A percentile compares a stretch with the other conserved stretches of the same genome.
phyloP scores from a whole-genome alignment of 2,329 filamentous ascomycete species.

The Gliomastix tumulicola region DNA sequence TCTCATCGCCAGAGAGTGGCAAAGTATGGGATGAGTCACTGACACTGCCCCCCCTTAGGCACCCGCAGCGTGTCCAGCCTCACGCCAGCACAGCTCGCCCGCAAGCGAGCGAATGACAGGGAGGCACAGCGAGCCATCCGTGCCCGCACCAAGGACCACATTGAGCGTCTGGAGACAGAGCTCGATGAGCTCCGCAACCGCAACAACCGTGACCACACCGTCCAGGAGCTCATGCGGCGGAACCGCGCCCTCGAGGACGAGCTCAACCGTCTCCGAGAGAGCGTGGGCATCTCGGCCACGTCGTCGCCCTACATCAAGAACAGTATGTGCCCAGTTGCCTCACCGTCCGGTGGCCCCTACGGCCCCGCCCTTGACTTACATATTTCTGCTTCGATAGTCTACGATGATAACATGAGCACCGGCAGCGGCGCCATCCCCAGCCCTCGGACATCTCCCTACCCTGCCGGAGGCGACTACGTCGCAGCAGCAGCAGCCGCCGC shows the following conservation, averaged over 20 bases:
- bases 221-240: slow-evolving; percentile 42
- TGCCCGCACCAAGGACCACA: slow-evolving; percentile 79
- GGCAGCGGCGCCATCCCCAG: slow-evolving; percentile 31
- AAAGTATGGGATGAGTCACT: no score
- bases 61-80: slow-evolving; percentile 79
- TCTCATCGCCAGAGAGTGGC: neutral
- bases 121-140: slow-evolving; percentile 85
- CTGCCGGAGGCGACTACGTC: slow-evolving; percentile 30
- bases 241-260: slow-evolving; percentile 50
- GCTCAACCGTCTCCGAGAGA: slow-evolving; percentile 36
- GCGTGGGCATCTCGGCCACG: slow-evolving; percentile 32
- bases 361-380: slow-evolving; percentile 4
- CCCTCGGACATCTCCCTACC: slow-evolving; percentile 37
- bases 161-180: slow-evolving; percentile 68
- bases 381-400: slow-evolving; percentile 20
- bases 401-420: slow-evolving; percentile 32
- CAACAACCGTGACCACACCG: slow-evolving; percentile 39
- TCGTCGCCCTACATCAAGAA: slow-evolving; percentile 25
- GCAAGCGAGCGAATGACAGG: slow-evolving; percentile 86
- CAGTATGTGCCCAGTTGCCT: neutral
- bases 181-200: slow-evolving; percentile 61
- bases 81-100: slow-evolving; percentile 79
- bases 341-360: no score
- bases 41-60: slow-evolving; percentile 21
- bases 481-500: no score